phyloP scores from a whole-genome alignment of 352 stramenopile genomes.

The Lagenidium giganteum region DNA sequence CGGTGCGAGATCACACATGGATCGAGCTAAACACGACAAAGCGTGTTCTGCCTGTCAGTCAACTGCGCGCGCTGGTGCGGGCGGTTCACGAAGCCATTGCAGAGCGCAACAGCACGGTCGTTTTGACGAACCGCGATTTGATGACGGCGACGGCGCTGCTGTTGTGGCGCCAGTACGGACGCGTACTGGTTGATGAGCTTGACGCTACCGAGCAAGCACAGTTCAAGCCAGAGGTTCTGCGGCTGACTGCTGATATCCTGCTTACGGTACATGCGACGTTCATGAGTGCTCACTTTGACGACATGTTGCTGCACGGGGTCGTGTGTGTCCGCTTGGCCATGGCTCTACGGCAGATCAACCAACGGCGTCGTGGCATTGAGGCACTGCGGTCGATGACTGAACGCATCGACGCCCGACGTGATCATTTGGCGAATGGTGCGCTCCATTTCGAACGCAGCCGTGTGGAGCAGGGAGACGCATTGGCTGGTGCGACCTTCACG shows the following conservation, averaged over 20 bases:
- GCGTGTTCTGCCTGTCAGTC: too few relatives aligned
- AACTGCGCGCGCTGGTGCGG: too few relatives aligned
- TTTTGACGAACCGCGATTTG: constrained; percentile 24
- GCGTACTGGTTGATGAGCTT: constrained; percentile 31
- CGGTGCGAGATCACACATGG: too few relatives aligned
- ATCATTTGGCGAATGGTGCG: constrained; percentile 22
- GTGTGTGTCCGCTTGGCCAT: constrained; percentile 33
- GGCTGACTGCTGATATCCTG: constrained; percentile 24
- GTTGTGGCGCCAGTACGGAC: constrained; percentile 33
- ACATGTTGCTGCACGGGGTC: constrained; percentile 41
- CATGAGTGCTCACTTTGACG: constrained; percentile 35
- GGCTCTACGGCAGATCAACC: constrained; percentile 24
- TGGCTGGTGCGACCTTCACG: constrained; percentile 29
- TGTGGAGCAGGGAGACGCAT: background rate
- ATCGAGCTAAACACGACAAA: too few relatives aligned
- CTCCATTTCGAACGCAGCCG: constrained; percentile 26
- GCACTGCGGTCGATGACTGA: too few relatives aligned
- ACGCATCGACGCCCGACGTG: constrained; percentile 30
- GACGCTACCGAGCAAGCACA: constrained; percentile 17
- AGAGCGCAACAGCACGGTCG: constrained; percentile 14
- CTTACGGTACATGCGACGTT: constrained; percentile 37
- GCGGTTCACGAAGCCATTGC: too few relatives aligned
- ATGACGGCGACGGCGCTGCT: constrained; percentile 24
- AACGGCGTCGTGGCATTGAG: constrained; percentile 24
- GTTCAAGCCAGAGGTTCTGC: constrained; percentile 14